Base-by-base conservation (phyloP, 345 rosid genomes). In the Gynandropsis gynandra region DNA sequence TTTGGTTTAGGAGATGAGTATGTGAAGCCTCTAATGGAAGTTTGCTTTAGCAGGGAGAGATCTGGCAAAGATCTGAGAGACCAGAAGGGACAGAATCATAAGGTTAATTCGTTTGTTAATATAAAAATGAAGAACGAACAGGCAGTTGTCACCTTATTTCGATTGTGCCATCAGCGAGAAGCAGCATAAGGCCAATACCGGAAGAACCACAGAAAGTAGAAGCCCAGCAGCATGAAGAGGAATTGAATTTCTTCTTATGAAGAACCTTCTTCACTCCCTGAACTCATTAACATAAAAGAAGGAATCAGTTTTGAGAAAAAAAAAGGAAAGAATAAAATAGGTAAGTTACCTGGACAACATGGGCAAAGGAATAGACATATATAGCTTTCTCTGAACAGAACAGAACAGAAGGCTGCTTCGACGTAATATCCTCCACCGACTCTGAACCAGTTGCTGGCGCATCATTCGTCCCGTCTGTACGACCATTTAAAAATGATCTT, bases 311-410 rank as follows among this genome's bases (percentile, higher is more conserved):
- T n/a, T n/a, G 13, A 13, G 47, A 13, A 42, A 42, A 13, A 10
- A 42, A 4, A 42, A 42, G 0, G 17, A 42, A 7, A 42, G n/a
- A 13, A 16, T 8, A 17, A 42, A 6, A 14, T 42, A 24, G 40
- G 40, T 12, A n/a, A 31, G 40, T 54, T 78, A 79, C 94, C 83
- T 87, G 98, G 56, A 75, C 66, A 47, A 74, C 69, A 15, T 87
- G 92, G 47, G 56, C 54, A 39, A 87, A 57, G 34, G 96, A 82
- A 71, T 87, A 90, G 48, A 82, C 58, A 57, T 87, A 90, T 40
- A 69, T 78, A 34, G 96, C 85, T 74, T 84, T 90, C 79, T 90
- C 96, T 3, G 85, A 84, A 60, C 96, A 87, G 36, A 84, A 16
- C 58, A 90, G 69, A 58, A 85, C 42, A 56, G 60, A 70, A 50